These are phyloP conservation scores for Lupinus albus DNA, from an alignment of 306 rosid species.

Conservation along the genomic window DNA sequence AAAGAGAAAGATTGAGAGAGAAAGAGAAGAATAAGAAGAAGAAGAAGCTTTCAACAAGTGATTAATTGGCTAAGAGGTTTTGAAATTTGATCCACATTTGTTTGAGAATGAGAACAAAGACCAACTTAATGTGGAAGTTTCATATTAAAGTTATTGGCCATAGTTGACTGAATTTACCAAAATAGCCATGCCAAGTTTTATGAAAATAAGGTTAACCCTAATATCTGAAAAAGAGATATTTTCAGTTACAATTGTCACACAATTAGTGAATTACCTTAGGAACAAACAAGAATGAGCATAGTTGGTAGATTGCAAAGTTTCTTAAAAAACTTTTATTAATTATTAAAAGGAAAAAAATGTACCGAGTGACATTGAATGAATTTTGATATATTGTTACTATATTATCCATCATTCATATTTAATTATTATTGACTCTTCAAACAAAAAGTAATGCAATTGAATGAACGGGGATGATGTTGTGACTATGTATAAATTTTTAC, in stretches of 20 bases:
- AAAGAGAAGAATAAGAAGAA: constrained; percentile 16
- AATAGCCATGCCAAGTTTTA: constrained; percentile 40
- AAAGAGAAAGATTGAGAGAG: constrained; percentile 33
- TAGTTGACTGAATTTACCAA: constrained; percentile 48
- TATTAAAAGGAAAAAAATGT: no score
- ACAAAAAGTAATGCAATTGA: no score
- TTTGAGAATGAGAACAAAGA: constrained; percentile 54
- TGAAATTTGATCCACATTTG: constrained; percentile 69
- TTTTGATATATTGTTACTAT: no score
- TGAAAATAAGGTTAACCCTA: constrained; percentile 16
- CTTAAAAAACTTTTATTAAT: no score
- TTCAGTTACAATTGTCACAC: neutral
- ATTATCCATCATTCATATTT: no score
- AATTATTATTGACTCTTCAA: no score
- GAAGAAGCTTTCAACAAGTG: constrained; percentile 81
- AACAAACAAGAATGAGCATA: no score
- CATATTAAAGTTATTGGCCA: constrained; percentile 52
- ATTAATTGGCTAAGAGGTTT: constrained; percentile 62
- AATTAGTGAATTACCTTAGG: constrained; percentile 22
- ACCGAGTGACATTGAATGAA: no score
- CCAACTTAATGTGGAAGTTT: constrained; percentile 55
- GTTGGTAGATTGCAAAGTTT: no score
- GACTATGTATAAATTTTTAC: no score
- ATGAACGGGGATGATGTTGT: no score
- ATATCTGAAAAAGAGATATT: constrained; percentile 1